Evolutionary conservation across 2,329 filamentous ascomycete species (phyloP).

Genomic region (Beauveria bassiana): DNA sequence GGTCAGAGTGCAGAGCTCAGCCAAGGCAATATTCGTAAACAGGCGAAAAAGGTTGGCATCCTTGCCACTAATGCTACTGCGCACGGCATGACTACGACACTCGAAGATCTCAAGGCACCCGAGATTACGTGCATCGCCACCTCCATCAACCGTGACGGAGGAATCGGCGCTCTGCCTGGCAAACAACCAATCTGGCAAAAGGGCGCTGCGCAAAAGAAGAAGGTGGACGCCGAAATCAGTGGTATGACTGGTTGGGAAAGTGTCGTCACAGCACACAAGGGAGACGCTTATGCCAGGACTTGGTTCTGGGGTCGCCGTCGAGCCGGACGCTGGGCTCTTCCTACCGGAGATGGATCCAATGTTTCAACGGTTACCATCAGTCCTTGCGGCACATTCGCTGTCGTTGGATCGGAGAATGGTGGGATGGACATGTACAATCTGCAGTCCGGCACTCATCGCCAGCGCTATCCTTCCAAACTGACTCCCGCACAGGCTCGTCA

Average conservation of each 20-base stretch:
- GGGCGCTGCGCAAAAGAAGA: constrained; percentile 52
- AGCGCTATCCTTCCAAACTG: constrained; percentile 74
- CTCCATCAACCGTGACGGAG: constrained; percentile 88
- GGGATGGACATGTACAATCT: constrained; percentile 93
- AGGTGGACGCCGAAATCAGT: constrained; percentile 62
- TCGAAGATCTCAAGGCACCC: constrained; percentile 77
- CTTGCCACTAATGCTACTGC: constrained; percentile 48
- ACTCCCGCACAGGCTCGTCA: constrained; percentile 73
- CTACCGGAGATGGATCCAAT: constrained; percentile 73
- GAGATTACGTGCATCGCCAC: constrained; percentile 88
- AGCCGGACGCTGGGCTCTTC: constrained; percentile 87
- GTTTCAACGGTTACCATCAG: constrained; percentile 85
- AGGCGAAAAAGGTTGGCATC: constrained; percentile 80
- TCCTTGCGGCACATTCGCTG: constrained; percentile 85
- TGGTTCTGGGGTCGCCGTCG: constrained; percentile 98
- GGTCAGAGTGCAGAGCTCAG: constrained; percentile 91
- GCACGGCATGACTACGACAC: constrained; percentile 53
- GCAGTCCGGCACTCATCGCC: constrained; percentile 83
- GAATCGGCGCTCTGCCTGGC: constrained; percentile 76
- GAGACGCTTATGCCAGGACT: constrained; percentile 77
- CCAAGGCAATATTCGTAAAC: constrained; percentile 80
- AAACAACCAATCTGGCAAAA: constrained; percentile 80
- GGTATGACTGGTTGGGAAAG: constrained; percentile 93
- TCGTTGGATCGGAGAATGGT: constrained; percentile 78
- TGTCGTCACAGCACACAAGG: constrained; percentile 83